Evolutionary conservation across 768 basidiomycete species (phyloP).

Genomic region (Suillus plorans): DNA sequence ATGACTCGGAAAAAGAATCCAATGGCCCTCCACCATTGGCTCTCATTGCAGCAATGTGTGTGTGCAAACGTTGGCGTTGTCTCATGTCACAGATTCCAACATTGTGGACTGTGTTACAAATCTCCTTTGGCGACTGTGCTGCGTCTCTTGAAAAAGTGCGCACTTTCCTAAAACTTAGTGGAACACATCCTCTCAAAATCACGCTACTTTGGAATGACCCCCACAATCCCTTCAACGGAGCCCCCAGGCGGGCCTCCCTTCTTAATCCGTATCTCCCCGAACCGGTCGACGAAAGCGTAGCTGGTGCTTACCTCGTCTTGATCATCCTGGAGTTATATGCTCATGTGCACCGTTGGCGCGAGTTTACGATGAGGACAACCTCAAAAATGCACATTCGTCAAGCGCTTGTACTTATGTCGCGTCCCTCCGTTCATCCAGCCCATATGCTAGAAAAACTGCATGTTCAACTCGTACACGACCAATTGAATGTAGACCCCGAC

Average conservation of each 20-base stretch:
- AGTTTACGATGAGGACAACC: not conserved
- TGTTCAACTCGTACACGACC: not conserved
- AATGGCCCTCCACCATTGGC: not conserved
- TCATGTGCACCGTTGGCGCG: not conserved
- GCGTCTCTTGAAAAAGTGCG: not conserved
- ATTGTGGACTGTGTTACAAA: not conserved
- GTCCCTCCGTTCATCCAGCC: not conserved
- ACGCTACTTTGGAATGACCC: not conserved
- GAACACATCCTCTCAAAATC: not conserved
- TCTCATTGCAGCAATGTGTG: not conserved
- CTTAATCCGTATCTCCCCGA: not conserved
- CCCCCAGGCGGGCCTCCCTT: not conserved
- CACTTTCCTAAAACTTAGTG: not conserved
- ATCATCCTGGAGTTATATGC: not conserved
- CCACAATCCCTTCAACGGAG: not conserved
- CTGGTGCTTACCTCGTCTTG: not conserved
- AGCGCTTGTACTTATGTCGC: not conserved
- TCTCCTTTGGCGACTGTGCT: not conserved
- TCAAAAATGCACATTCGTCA: not conserved
- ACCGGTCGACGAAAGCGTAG: not conserved
- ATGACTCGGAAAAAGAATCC: not conserved
- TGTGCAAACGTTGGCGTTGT: not conserved
- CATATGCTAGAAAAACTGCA: not conserved
- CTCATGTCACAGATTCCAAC: not conserved
- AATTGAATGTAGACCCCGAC: not conserved